Base-by-base conservation (phyloP, 179 eudicot species). In the Nepenthes alata region DNA sequence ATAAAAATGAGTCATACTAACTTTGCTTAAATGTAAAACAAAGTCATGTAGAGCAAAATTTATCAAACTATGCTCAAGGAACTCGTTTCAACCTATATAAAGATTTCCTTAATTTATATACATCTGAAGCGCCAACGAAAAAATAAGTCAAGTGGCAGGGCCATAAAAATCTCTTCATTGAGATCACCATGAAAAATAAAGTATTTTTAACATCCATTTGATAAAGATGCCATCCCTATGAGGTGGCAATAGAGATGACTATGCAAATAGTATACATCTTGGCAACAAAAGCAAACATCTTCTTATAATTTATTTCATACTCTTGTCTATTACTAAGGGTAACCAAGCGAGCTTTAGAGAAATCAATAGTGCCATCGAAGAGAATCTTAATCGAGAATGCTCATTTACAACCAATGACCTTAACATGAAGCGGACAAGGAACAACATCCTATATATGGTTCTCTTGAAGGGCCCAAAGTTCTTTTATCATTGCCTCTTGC, bases 391-490 rank as follows among this genome's bases (percentile, higher is more conserved):
- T 35, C 9, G 41, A 2, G 11, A 3, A 57, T 2, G 50, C 57
- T n/a, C 65, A 62, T 49, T 49, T 49, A 49, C 41, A 15, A 2
- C 65, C 65, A 25, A 62, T 49, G n/a, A 12, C 7, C 9, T 8
- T 6, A 5, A 51, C 55, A 48, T 35, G 11, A 16, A n/a, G 44
- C 2, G 65, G 65, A 8, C 45, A 35, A 49, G 56, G 38, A 35
- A 62, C 65, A 14, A 49, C 3, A 36, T 25, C 25, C 25, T 25
- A 25, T 25, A 25, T 16, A 25, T 25, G 25, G 25, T 25, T 25
- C 25, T 25, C 25, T 25, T 25, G 25, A 25, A 25, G 25, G 25
- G 25, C 25, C 25, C 25, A 25, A 25, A 25, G 25, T 49, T 37
- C 65, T 57, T 14, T 8, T 60, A 25, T 41, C 6, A 60, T 60